Conservation (phyloP, 164 flowering plant species). For the Brasenia schreberi region DNA sequence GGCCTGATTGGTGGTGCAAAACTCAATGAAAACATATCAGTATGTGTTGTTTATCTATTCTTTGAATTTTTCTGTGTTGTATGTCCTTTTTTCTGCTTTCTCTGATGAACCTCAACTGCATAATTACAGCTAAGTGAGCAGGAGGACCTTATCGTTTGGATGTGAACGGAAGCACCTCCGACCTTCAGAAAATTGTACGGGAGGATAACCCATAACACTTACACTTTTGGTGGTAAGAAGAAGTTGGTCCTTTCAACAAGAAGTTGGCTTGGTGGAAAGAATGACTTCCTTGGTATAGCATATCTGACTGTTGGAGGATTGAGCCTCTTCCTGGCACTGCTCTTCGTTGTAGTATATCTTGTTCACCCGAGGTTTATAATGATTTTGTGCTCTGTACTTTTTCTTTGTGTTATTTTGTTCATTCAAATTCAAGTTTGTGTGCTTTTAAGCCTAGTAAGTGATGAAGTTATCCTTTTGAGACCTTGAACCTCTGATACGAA, state of each 20-base stretch:
- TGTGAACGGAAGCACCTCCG: slow-evolving; percentile 2
- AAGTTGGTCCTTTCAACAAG: slow-evolving; percentile 12
- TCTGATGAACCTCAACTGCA: not conserved
- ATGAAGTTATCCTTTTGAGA: not conserved
- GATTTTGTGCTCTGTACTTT: not conserved
- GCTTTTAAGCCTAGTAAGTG: not conserved
- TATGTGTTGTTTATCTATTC: not conserved
- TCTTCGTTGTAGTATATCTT: slow-evolving; percentile 1
- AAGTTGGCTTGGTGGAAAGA: slow-evolving; percentile 8
- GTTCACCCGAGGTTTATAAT: slow-evolving; percentile 1
- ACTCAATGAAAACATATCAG: slow-evolving; percentile 2
- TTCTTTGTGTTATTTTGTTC: not conserved
- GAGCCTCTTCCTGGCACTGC: slow-evolving; percentile 2
- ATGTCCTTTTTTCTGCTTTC: not conserved
- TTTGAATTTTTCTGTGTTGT: not conserved
- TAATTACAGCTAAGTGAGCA: slow-evolving; percentile 44
- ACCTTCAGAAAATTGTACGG: slow-evolving; percentile 3
- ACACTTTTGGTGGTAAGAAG: slow-evolving; percentile 4
- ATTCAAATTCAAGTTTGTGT: not conserved
- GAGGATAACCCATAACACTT: slow-evolving; percentile 1
- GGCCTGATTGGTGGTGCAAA: not conserved
- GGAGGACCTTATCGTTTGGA: slow-evolving; percentile 17
- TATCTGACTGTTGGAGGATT: slow-evolving; percentile 2
- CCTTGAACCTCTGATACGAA: not conserved
- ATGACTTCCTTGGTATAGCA: slow-evolving; percentile 3